Conservation (phyloP, 345 rosid genomes). For the Eucalyptus grandis region DNA sequence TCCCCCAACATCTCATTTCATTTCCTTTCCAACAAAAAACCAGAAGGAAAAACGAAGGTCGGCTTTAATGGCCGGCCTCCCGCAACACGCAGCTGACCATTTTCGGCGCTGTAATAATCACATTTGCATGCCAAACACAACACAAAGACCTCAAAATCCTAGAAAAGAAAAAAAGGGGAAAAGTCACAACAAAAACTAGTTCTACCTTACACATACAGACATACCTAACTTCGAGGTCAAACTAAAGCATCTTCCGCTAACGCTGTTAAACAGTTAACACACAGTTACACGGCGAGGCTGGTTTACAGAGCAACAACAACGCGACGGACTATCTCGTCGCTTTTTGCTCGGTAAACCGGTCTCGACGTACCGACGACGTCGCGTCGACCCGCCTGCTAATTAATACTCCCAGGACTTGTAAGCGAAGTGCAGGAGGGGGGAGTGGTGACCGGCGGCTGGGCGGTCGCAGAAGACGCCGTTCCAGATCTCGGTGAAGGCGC, state of each 20-base stretch:
- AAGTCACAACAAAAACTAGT: background rate
- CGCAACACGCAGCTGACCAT: background rate
- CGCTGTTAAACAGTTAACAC: background rate
- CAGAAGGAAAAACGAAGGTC: background rate
- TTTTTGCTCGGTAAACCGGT: background rate
- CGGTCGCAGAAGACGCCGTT: slow-evolving; percentile 55
- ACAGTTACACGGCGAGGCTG: background rate
- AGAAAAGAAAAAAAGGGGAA: background rate
- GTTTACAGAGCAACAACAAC: background rate
- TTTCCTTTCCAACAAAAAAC: background rate
- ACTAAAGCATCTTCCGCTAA: background rate
- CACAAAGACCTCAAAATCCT: background rate
- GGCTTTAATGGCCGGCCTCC: background rate
- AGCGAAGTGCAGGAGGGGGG: background rate
- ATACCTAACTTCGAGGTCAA: background rate
- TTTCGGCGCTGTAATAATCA: background rate
- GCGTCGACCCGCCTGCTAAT: background rate
- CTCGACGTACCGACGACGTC: background rate
- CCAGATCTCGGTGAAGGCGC: slow-evolving; percentile 96
- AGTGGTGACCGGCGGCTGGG: background rate
- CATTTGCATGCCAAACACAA: background rate
- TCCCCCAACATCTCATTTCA: background rate
- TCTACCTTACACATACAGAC: background rate
- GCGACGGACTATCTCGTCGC: background rate
- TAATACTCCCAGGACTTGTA: background rate